Evolutionary conservation across 345 rosid species (phyloP).

Genomic region (Eucalyptus decipiens): DNA sequence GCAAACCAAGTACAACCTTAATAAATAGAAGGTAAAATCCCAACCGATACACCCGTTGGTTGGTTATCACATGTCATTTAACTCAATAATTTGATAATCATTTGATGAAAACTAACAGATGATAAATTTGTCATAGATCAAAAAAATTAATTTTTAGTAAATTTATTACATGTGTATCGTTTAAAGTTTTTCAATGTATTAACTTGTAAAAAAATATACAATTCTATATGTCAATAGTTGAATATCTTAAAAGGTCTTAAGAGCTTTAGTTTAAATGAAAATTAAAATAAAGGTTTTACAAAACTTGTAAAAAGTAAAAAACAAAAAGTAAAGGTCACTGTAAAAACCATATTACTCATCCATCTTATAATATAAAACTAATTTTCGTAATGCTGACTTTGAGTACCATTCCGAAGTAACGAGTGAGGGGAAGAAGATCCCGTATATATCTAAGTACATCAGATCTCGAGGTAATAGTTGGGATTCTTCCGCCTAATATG

Average conservation of each 20-base stretch:
- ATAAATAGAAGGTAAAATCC: no score
- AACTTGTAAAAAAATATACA: not conserved
- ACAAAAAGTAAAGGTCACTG: not conserved
- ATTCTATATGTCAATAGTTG: not conserved
- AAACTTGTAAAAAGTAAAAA: not conserved
- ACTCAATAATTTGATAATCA: no score
- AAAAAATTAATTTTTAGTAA: no score
- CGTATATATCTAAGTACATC: not conserved
- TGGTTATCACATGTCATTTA: rapidly evolving
- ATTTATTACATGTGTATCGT: no score
- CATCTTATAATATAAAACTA: not conserved
- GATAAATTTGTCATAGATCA: no score
- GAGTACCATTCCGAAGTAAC: not conserved
- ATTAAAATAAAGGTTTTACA: not conserved
- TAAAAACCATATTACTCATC: not conserved
- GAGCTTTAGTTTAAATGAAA: not conserved
- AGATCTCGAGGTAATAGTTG: not conserved
- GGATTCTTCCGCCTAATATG: not conserved
- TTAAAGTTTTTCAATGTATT: no score
- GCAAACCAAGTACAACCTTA: rapidly evolving
- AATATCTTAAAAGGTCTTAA: not conserved
- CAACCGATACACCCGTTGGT: rapidly evolving
- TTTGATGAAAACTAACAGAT: rapidly evolving
- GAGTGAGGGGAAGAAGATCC: not conserved
- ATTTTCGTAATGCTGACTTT: not conserved